Conservation (phyloP, 2,329 filamentous ascomycete species). For the Penicillium capsulatum region DNA sequence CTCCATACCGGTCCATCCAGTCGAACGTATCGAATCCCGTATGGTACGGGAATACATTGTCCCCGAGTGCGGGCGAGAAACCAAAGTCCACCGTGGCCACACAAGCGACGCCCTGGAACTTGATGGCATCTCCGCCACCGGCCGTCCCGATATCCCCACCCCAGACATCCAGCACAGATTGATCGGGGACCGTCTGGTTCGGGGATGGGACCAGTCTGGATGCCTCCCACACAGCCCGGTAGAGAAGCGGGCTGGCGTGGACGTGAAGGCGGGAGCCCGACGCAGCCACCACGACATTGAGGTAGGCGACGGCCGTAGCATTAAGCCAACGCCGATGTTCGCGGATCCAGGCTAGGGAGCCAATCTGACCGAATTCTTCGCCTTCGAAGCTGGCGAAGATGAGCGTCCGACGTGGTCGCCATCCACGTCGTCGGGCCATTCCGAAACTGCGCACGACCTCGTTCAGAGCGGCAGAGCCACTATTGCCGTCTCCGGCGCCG, state of each 20-base stretch:
- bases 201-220: not conserved
- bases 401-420: conserved; percentile 41
- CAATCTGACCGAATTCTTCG: not conserved
- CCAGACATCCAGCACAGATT: conserved; percentile 63
- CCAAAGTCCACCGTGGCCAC: conserved; percentile 58
- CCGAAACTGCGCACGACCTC: conserved; percentile 50
- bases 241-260: conserved; percentile 8
- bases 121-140: conserved; percentile 63
- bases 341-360: not conserved
- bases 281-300: conserved; percentile 4
- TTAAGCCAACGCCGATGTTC: not conserved
- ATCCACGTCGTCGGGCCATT: conserved; percentile 45
- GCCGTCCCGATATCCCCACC: conserved; percentile 54
- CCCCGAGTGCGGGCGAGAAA: conserved; percentile 43
- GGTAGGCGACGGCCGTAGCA: not conserved
- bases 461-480: conserved; percentile 47
- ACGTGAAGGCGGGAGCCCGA: conserved; percentile 4
- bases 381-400: conserved; percentile 3
- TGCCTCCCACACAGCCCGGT: conserved; percentile 32
- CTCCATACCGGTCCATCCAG: conserved; percentile 71
- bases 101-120: conserved; percentile 58
- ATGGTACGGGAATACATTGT: conserved; percentile 63
- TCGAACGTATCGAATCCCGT: conserved; percentile 69
- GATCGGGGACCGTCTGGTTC: conserved; percentile 61
- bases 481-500: conserved; percentile 51